These are phyloP conservation scores for Colletotrichum horii DNA, from an alignment of 2,329 filamentous ascomycete species.

Conservation along the genomic window DNA sequence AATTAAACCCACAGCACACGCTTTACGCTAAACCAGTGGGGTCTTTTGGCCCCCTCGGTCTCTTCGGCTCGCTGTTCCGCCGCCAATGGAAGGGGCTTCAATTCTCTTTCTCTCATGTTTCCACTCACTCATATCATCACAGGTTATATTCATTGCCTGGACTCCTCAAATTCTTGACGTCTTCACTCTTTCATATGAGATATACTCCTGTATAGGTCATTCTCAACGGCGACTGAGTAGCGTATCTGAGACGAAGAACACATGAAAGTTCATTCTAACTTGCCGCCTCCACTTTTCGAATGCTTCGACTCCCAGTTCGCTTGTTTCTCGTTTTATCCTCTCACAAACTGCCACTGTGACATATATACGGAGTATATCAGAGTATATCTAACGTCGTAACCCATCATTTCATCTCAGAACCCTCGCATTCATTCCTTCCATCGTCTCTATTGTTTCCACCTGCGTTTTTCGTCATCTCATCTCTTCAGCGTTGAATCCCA, in stretches of 20 bases:
- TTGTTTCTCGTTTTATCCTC: too few relatives aligned
- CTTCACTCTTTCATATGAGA: not conserved
- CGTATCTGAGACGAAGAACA: not conserved
- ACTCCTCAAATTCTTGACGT: not conserved
- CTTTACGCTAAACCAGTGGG: not conserved
- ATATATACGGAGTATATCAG: too few relatives aligned
- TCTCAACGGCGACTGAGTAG: not conserved
- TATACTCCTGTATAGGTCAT: not conserved
- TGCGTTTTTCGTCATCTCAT: not conserved
- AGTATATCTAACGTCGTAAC: too few relatives aligned
- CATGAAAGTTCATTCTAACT: not conserved
- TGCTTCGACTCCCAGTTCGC: too few relatives aligned
- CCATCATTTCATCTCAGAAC: too few relatives aligned
- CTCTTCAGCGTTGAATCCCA: not conserved
- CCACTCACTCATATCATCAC: not conserved
- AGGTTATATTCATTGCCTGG: not conserved
- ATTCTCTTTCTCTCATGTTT: not conserved
- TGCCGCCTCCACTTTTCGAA: too few relatives aligned
- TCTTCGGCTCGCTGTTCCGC: conserved; percentile 5
- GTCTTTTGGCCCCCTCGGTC: not conserved
- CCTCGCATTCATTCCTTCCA: too few relatives aligned
- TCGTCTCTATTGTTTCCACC: too few relatives aligned
- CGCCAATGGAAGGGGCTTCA: not conserved
- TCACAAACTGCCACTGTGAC: too few relatives aligned
- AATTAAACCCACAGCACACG: conserved; percentile 14